A percentile compares a stretch with the other conserved stretches of the same genome.
Evolutionary conservation across 1,284 basidiomycete genomes (phyloP).

Genomic region (Moesziomyces parantarcticus): DNA sequence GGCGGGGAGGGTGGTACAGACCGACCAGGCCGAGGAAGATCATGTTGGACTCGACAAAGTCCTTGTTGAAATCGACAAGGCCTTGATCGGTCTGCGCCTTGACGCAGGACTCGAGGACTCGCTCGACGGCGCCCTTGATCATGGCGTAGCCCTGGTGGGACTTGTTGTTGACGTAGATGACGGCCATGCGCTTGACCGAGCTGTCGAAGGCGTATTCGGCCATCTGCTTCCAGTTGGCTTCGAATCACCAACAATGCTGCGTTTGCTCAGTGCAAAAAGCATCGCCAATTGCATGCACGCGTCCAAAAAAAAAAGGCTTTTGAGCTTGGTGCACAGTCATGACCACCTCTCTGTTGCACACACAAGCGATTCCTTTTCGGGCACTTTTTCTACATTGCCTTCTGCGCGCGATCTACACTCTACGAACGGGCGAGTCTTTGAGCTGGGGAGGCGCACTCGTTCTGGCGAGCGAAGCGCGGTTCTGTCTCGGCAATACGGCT

Average conservation of each 20-base stretch:
- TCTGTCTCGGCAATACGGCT: constrained; percentile 32
- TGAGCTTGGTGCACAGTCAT: too few relatives aligned
- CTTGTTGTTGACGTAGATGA: constrained; percentile 68
- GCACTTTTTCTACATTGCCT: too few relatives aligned
- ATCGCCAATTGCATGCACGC: too few relatives aligned
- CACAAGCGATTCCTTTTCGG: too few relatives aligned
- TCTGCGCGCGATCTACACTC: too few relatives aligned
- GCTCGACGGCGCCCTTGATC: constrained; percentile 67
- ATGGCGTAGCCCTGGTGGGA: constrained; percentile 55
- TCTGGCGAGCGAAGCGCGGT: constrained; percentile 30
- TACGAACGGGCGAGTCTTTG: too few relatives aligned
- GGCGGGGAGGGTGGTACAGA: constrained; percentile 77
- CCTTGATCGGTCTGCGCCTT: constrained; percentile 61
- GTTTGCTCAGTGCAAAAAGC: too few relatives aligned
- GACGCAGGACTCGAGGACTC: constrained; percentile 61
- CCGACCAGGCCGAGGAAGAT: constrained; percentile 76
- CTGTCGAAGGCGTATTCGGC: constrained; percentile 70
- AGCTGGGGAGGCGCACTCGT: neutral
- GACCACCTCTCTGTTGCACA: too few relatives aligned
- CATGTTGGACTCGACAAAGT: constrained; percentile 73
- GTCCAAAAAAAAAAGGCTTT: too few relatives aligned
- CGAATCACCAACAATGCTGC: too few relatives aligned
- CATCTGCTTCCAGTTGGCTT: constrained; percentile 67
- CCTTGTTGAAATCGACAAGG: constrained; percentile 58
- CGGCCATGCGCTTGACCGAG: constrained; percentile 67